Evolutionary conservation across 768 basidiomycete species (phyloP).

Genomic region (Lactarius hengduanensis): DNA sequence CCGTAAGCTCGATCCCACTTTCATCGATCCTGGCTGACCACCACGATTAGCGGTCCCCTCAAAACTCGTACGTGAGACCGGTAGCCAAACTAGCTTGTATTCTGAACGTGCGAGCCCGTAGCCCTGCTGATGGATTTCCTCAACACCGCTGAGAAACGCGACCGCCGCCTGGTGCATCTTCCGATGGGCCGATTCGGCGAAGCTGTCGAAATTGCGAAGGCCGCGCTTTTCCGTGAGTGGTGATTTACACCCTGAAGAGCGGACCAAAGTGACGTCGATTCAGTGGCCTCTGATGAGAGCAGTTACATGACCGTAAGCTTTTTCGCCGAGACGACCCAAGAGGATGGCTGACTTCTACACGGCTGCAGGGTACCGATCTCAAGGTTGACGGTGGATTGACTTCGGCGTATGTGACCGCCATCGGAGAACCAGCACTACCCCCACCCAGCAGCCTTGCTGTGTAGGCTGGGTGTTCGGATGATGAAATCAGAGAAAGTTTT

Average conservation of each 20-base stretch:
- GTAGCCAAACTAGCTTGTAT: neutral
- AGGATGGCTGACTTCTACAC: slow-evolving; percentile 13
- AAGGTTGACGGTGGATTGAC: slow-evolving; percentile 94
- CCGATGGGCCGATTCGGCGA: slow-evolving; percentile 98
- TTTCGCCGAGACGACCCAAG: neutral
- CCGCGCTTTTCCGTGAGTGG: slow-evolving; percentile 84
- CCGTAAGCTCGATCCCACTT: slow-evolving; percentile 58
- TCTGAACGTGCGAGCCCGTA: slow-evolving; percentile 35
- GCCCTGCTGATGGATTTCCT: slow-evolving; percentile 98
- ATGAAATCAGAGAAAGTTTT: neutral
- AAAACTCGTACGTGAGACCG: slow-evolving; percentile 72
- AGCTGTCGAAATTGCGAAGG: slow-evolving; percentile 92
- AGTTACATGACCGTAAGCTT: slow-evolving; percentile 87
- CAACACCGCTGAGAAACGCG: slow-evolving; percentile 91
- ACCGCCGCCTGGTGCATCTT: slow-evolving; percentile 85
- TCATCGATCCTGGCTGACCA: slow-evolving; percentile 17
- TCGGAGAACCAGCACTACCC: slow-evolving; percentile 69
- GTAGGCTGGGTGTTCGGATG: neutral
- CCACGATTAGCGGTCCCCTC: slow-evolving; percentile 72
- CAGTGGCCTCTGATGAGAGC: slow-evolving; percentile 92
- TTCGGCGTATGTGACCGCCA: slow-evolving; percentile 88
- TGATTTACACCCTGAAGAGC: neutral
- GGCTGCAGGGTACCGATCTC: slow-evolving; percentile 78
- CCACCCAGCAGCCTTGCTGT: slow-evolving; percentile 63
- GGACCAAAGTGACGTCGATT: neutral